These are phyloP conservation scores for Spongiforma sp. DNA, from an alignment of 1,284 basidiomycete species.

Conservation along the genomic window DNA sequence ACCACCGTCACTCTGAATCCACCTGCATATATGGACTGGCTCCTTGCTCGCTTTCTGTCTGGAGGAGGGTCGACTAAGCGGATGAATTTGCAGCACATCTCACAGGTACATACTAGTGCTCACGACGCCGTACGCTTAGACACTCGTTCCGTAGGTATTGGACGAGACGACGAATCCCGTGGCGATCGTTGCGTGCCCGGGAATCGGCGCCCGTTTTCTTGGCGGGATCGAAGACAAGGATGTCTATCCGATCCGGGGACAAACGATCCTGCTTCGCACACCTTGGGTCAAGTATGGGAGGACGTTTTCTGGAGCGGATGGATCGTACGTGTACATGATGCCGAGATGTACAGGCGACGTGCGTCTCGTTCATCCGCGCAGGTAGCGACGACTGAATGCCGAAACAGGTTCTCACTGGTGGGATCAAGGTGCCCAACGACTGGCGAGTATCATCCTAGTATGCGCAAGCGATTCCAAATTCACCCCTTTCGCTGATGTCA, in stretches of 20 bases:
- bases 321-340: conserved; percentile 71
- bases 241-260: conserved; percentile 84
- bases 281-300: conserved; percentile 73
- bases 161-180: conserved; percentile 26
- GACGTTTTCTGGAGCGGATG: conserved; percentile 53
- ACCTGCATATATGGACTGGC: conserved; percentile 70
- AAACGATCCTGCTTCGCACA: conserved; percentile 80
- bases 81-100: conserved; percentile 64
- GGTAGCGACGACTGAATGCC: background rate
- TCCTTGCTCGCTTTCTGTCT: conserved; percentile 63
- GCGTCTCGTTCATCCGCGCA: conserved; percentile 25
- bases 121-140: background rate
- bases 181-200: conserved; percentile 68
- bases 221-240: conserved; percentile 80
- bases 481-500: conserved; percentile 29
- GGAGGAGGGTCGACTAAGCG: conserved; percentile 65
- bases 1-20: conserved; percentile 73
- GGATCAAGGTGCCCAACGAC: conserved; percentile 63
- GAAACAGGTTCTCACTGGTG: conserved; percentile 66
- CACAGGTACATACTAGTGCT: conserved; percentile 45
- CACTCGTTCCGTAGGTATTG: conserved; percentile 17
- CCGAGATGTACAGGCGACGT: conserved; percentile 72
- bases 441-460: conserved; percentile 48
- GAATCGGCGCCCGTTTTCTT: conserved; percentile 69
- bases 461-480: background rate